phyloP scores from a whole-genome alignment of 768 basidiomycete species.

The Panaeolus papilionaceus region DNA sequence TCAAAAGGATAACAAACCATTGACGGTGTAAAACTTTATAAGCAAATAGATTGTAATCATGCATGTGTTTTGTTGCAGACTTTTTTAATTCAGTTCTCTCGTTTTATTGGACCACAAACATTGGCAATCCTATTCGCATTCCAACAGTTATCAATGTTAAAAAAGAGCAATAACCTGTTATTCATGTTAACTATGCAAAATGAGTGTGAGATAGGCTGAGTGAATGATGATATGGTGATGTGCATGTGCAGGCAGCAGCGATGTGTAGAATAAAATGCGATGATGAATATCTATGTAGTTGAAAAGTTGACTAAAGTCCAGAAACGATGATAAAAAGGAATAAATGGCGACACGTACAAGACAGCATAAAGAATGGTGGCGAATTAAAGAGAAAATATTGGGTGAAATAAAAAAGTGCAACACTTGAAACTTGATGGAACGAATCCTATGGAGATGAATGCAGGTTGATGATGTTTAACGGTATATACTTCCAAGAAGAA shows the following conservation, averaged over 20 bases:
- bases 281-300: not conserved
- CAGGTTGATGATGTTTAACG: constrained; percentile 16
- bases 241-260: constrained; percentile 10
- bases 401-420: constrained; percentile 29
- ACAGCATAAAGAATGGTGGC: constrained; percentile 22
- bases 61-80: constrained; percentile 2
- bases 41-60: constrained; percentile 2
- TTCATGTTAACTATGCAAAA: constrained; percentile 29
- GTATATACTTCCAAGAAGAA: constrained; percentile 22
- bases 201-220: constrained; percentile 36
- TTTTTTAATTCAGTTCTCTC: constrained; percentile 8
- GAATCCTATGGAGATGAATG: constrained; percentile 10
- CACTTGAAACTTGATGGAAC: constrained; percentile 8
- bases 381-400: constrained; percentile 20
- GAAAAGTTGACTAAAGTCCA: not conserved
- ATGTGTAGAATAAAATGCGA: constrained; percentile 19
- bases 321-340: not conserved
- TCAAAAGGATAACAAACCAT: constrained; percentile 47
- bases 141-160: not conserved
- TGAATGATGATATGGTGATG: constrained; percentile 22
- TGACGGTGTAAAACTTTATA: constrained; percentile 35
- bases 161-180: constrained; percentile 12
- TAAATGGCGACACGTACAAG: constrained; percentile 19
- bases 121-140: constrained; percentile 1
- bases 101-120: not conserved